A percentile compares a stretch with the other conserved stretches of the same genome.
Evolutionary conservation across 2,329 filamentous ascomycete species (phyloP).

Genomic region (Fonsecaea multimorphosa): DNA sequence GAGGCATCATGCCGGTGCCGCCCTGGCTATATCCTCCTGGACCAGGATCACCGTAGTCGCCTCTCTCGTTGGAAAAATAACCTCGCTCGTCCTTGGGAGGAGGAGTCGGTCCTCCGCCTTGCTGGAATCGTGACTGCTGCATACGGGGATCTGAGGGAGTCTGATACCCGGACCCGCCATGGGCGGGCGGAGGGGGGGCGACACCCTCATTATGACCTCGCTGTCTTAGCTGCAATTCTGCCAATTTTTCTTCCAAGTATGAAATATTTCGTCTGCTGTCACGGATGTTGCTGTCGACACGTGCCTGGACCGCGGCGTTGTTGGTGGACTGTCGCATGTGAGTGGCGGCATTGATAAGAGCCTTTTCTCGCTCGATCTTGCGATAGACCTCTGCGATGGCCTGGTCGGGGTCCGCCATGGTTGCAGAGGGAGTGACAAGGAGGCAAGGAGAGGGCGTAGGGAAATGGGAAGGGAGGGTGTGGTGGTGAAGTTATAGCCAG

Average conservation of each 20-base stretch:
- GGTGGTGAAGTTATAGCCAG: slow-evolving; percentile 2
- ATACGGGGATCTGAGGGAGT: slow-evolving; percentile 42
- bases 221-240: slow-evolving; percentile 83
- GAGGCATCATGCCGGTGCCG: slow-evolving; percentile 77
- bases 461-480: slow-evolving; percentile 7
- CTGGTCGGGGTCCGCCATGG: slow-evolving; percentile 66
- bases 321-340: slow-evolving; percentile 95
- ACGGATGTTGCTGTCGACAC: slow-evolving; percentile 91
- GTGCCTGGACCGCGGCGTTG: slow-evolving; percentile 87
- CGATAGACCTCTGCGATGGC: slow-evolving; percentile 80
- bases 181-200: slow-evolving; percentile 55
- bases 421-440: slow-evolving; percentile 41
- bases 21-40: slow-evolving; percentile 63
- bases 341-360: slow-evolving; percentile 90
- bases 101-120: slow-evolving; percentile 63
- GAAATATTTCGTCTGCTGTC: slow-evolving; percentile 91
- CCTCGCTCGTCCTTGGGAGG: slow-evolving; percentile 72
- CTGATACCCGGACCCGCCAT: slow-evolving; percentile 45
- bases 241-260: slow-evolving; percentile 92
- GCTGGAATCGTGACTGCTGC: slow-evolving; percentile 27
- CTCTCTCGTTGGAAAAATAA: slow-evolving; percentile 61
- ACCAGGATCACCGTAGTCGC: slow-evolving; percentile 66
- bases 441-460: background rate
- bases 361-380: slow-evolving; percentile 98
- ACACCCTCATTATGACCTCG: slow-evolving; percentile 62